A percentile compares a stretch with the other conserved stretches of the same genome.
Evolutionary conservation across 495 filamentous ascomycete genomes (phyloP).

Genomic region (Tetracladium setigerum): DNA sequence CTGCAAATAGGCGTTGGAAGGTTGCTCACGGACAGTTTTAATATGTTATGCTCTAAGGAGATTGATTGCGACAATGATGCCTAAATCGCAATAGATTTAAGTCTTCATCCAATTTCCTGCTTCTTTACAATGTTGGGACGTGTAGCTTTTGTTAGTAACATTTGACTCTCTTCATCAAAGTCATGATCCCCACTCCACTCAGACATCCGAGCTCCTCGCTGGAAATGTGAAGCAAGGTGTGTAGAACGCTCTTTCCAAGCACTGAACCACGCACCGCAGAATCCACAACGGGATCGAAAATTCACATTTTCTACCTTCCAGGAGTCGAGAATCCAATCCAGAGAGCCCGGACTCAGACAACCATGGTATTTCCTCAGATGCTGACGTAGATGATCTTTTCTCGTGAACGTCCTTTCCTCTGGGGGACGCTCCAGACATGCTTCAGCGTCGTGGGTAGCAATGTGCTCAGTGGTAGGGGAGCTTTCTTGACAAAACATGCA

Average conservation of each 20-base stretch:
- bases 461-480: not conserved
- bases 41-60: no score
- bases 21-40: no score
- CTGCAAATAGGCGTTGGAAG: not conserved
- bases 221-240: not conserved
- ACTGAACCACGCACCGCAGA: conserved; percentile 2
- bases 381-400: not conserved
- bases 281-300: not conserved
- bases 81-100: no score
- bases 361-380: not conserved
- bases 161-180: no score
- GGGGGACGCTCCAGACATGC: not conserved
- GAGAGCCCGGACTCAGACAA: no score
- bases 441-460: not conserved
- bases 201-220: not conserved
- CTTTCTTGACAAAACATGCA: not conserved
- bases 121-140: no score
- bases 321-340: not conserved
- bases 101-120: no score
- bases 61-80: no score
- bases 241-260: not conserved
- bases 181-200: not conserved
- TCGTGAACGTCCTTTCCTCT: not conserved
- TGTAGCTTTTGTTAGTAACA: no score
- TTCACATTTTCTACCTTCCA: not conserved